phyloP scores from a whole-genome alignment of 1,284 basidiomycete species.

The Tranzscheliella williamsii region DNA sequence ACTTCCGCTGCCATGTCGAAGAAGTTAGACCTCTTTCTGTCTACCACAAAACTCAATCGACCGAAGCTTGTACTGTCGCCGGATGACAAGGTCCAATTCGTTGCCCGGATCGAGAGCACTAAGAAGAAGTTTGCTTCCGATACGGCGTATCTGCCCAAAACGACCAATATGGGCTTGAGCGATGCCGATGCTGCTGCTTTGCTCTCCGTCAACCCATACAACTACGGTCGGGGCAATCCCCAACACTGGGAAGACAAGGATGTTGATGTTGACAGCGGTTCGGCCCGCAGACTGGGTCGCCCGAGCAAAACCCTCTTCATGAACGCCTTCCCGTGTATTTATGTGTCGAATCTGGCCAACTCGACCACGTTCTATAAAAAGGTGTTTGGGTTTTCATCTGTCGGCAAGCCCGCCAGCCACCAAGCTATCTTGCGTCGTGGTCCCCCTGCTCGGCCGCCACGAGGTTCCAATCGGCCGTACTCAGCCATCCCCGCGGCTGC shows the following conservation, averaged over 20 bases:
- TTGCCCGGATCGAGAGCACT: slow-evolving; percentile 18
- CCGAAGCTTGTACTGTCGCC: slow-evolving; percentile 20
- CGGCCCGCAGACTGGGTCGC: slow-evolving; percentile 2
- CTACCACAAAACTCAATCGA: slow-evolving; percentile 4
- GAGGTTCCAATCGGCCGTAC: slow-evolving; percentile 10
- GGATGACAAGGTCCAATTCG: slow-evolving; percentile 17
- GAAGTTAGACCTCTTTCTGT: slow-evolving; percentile 19
- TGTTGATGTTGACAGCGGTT: slow-evolving; percentile 27
- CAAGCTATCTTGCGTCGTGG: slow-evolving; percentile 30
- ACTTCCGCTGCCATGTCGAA: slow-evolving; percentile 6
- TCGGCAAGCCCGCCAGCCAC: slow-evolving; percentile 29
- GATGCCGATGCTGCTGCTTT: slow-evolving; percentile 30
- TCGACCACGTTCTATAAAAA: slow-evolving; percentile 33
- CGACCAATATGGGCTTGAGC: slow-evolving; percentile 42
- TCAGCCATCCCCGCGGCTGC: slow-evolving; percentile 27
- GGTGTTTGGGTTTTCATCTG: slow-evolving; percentile 29
- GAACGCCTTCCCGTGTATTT: slow-evolving; percentile 34
- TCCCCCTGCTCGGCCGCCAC: slow-evolving; percentile 19
- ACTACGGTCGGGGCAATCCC: slow-evolving; percentile 8
- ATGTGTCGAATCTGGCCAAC: slow-evolving; percentile 29
- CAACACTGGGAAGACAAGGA: slow-evolving; percentile 37
- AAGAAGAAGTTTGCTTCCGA: slow-evolving; percentile 33
- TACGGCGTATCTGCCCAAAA: slow-evolving; percentile 36
- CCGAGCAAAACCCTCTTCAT: slow-evolving; percentile 16
- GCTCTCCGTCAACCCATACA: slow-evolving; percentile 34